These are phyloP conservation scores for Zopfia rhizophila DNA, from an alignment of 2,329 filamentous ascomycete species.

Conservation along the genomic window DNA sequence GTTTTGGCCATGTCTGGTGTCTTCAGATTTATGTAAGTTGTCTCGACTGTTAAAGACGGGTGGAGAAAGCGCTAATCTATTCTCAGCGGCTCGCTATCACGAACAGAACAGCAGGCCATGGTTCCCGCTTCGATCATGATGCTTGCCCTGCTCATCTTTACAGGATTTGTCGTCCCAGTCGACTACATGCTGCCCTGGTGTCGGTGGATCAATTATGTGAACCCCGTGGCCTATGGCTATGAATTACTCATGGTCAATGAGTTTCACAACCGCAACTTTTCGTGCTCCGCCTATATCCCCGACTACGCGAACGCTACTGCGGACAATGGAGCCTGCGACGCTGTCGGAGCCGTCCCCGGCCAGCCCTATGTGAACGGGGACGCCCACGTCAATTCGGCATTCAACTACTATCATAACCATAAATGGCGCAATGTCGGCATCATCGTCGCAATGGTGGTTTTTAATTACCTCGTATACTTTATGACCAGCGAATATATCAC, in stretches of 20 bases:
- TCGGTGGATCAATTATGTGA: constrained; percentile 82
- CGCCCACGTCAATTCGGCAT: constrained; percentile 28
- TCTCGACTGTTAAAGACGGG: no score
- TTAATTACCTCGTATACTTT: constrained; percentile 45
- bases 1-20: constrained; percentile 50
- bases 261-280: constrained; percentile 26
- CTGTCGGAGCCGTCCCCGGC: constrained; percentile 45
- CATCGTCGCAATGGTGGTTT: constrained; percentile 49
- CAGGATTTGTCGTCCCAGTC: constrained; percentile 63
- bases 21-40: constrained; percentile 51
- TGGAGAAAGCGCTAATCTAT: no score
- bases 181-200: constrained; percentile 79
- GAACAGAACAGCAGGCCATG: constrained; percentile 2
- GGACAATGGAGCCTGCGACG: constrained; percentile 36
- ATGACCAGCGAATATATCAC: constrained; percentile 52
- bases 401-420: constrained; percentile 21
- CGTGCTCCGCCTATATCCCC: constrained; percentile 60
- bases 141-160: constrained; percentile 70
- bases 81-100: constrained; percentile 2
- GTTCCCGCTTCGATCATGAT: neutral
- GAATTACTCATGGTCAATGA: constrained; percentile 83
- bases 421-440: constrained; percentile 49
- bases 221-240: constrained; percentile 80
- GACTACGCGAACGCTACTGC: constrained; percentile 29
- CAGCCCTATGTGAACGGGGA: constrained; percentile 40